Evolutionary conservation across 148 eudicot genomes (phyloP).

Genomic region (Silene latifolia): DNA sequence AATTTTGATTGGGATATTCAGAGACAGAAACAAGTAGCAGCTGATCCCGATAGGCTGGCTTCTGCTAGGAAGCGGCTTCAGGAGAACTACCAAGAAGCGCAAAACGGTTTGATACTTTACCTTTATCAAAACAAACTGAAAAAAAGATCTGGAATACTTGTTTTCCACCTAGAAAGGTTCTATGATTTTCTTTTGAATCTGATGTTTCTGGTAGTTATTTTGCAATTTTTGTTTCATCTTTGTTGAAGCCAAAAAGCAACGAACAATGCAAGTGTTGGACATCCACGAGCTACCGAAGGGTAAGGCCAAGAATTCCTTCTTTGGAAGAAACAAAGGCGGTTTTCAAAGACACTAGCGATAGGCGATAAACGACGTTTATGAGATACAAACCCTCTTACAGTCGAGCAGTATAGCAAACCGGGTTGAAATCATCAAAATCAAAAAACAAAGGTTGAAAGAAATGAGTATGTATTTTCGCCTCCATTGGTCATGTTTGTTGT

Average conservation of each 20-base stretch:
- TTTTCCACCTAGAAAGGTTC: neutral
- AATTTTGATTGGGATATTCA: slow-evolving; percentile 41
- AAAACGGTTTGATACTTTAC: slow-evolving; percentile 63
- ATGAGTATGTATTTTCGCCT: neutral
- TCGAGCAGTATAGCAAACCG: neutral
- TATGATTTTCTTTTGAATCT: neutral
- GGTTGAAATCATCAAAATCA: neutral
- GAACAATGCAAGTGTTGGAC: slow-evolving; percentile 97
- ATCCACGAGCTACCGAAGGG: slow-evolving; percentile 93
- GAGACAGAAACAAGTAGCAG: slow-evolving; percentile 56
- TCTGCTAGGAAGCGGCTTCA: slow-evolving; percentile 94
- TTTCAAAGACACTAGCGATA: slow-evolving; percentile 59
- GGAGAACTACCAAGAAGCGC: slow-evolving; percentile 95
- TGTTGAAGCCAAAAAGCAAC: slow-evolving; percentile 85
- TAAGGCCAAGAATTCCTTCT: slow-evolving; percentile 77
- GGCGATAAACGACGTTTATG: neutral
- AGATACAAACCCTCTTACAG: slow-evolving; percentile 11
- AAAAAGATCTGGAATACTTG: neutral
- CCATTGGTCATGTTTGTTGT: neutral
- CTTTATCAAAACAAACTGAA: slow-evolving; percentile 2
- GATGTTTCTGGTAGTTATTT: slow-evolving; percentile 13
- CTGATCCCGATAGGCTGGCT: slow-evolving; percentile 78
- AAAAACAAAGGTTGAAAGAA: neutral
- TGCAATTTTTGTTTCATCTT: slow-evolving; percentile 10
- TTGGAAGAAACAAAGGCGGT: slow-evolving; percentile 82